phyloP scores from a whole-genome alignment of 2,329 filamentous ascomycete genomes.

The Diaporthe sp. region DNA sequence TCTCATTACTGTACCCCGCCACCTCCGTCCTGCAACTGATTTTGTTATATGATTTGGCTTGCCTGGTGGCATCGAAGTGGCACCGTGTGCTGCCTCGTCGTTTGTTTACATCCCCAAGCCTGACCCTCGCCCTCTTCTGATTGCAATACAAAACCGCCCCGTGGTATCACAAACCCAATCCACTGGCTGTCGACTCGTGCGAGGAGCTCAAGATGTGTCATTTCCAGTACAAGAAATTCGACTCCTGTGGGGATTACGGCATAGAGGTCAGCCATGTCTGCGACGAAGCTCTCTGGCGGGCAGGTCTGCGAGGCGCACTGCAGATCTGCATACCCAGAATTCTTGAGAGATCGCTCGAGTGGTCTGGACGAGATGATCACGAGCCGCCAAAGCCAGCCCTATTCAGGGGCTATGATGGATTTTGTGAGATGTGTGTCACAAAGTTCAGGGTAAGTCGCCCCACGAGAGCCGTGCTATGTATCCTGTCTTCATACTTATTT shows the following conservation, averaged over 20 bases:
- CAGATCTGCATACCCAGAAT: constrained; percentile 34
- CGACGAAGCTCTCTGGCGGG: constrained; percentile 22
- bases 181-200: too few relatives aligned
- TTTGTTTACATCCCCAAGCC: neutral
- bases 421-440: constrained; percentile 35
- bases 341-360: constrained; percentile 25
- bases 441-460: constrained; percentile 33
- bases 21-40: neutral
- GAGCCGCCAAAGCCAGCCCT: constrained; percentile 17
- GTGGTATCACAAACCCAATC: neutral
- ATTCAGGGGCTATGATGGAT: constrained; percentile 36
- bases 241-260: constrained; percentile 36
- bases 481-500: neutral
- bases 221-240: constrained; percentile 35
- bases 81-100: neutral
- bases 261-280: constrained; percentile 37
- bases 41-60: neutral
- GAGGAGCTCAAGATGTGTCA: constrained; percentile 39
- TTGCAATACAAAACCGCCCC: neutral
- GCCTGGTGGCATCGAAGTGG: neutral
- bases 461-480: neutral
- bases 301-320: constrained; percentile 35
- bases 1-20: neutral
- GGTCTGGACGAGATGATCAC: constrained; percentile 29
- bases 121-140: neutral